Base-by-base conservation (phyloP, 106 monocot species). In the Vanilla planifolia region DNA sequence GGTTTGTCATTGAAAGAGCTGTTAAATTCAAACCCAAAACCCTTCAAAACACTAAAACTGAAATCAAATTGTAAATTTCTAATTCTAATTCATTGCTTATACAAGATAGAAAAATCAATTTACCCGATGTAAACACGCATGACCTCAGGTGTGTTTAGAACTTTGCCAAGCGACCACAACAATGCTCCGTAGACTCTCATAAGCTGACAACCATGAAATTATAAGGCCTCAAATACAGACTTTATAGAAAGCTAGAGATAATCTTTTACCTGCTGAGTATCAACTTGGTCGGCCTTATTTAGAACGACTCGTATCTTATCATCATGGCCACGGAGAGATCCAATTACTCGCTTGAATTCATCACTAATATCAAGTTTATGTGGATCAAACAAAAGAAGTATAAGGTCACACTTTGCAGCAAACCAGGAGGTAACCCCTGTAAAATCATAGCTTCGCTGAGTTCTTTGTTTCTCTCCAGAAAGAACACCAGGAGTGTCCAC, bases 121-220 rank as follows among this genome's bases (percentile, higher is more conserved):
- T 81, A 93, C 89, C 88, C 93, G 58, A 93, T 89, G 53, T 93
- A 93, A 51, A 93, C 89, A 48, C 93, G 85, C 82, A 82, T 78
- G 23, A 93, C 93, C 64, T 93, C 93, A 47, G 93, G 93, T 11
- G 93, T 93, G 57, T 88, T 85, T 44, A 93, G 72, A 64, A 93
- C 93, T 65, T 93, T 93, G 36, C 93, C 93, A 60, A 93, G 82
- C 21, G 93, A 93, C 93, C 93, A 93, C 82, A 93, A 62, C 39
- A 88, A 73, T 41, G 93, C 88, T 63, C 93, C 93, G 70, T 93
- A 93, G 20, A 93, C 93, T 80, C 93, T 93, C 89, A 93, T 93
- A 44, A 93, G 85, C 93, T 93, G 82, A 60, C 4, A 65, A n/a
- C 13, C 3, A 24, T n/a, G 5, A 59, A 51, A 22, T 0, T 25